A percentile compares a stretch with the other conserved stretches of the same genome.
Conservation (phyloP, 441 rosid species). For the Biscutella auriculata region DNA sequence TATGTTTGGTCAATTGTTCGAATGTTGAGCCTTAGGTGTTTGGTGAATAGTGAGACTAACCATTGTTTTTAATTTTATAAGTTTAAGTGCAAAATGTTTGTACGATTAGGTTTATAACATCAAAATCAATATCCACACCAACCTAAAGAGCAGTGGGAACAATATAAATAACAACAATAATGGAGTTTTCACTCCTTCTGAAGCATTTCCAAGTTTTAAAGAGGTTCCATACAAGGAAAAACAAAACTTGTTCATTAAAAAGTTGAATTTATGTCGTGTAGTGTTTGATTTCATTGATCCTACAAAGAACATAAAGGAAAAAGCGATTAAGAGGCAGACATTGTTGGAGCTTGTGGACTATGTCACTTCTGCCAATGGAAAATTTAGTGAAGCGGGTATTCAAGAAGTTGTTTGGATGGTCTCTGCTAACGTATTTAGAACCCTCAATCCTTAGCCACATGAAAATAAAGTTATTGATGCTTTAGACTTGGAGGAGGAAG, state of each 20-base stretch:
- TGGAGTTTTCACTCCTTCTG: constrained; percentile 36
- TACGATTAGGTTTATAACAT: no score
- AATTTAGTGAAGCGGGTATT: constrained; percentile 38
- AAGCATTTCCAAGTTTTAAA: constrained; percentile 50
- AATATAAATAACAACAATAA: constrained; percentile 38
- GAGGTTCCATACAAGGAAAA: constrained; percentile 53
- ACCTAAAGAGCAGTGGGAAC: constrained; percentile 21
- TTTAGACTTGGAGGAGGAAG: constrained; percentile 67
- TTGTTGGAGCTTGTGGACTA: constrained; percentile 63
- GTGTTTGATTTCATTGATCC: constrained; percentile 55
- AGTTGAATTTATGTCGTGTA: constrained; percentile 46
- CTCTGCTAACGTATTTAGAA: constrained; percentile 49
- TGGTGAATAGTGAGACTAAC: no score
- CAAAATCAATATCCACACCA: no score
- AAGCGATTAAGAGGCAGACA: constrained; percentile 59
- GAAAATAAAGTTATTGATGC: constrained; percentile 46
- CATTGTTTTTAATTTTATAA: no score
- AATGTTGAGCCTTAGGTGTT: no score
- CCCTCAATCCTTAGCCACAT: constrained; percentile 46
- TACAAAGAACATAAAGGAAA: constrained; percentile 54
- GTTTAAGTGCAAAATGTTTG: no score
- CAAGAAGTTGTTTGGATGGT: constrained; percentile 54
- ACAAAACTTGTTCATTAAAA: constrained; percentile 40
- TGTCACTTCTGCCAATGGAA: constrained; percentile 46
- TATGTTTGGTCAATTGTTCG: no score